Evolutionary conservation across 306 rosid genomes (phyloP).

Genomic region (Rubus parviflorus): DNA sequence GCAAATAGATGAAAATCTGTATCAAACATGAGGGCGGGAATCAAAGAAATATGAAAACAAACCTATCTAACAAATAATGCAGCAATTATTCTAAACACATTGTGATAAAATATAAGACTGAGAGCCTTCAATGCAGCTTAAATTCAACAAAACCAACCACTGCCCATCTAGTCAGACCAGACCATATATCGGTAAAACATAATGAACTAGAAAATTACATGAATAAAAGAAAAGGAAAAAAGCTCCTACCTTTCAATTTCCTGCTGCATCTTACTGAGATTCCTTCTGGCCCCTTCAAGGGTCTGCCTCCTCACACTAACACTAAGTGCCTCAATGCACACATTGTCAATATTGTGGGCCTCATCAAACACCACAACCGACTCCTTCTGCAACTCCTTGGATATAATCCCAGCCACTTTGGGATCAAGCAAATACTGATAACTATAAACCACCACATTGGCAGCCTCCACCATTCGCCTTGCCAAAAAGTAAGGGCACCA

Average conservation of each 20-base stretch:
- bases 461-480: constrained; percentile 89
- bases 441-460: constrained; percentile 91
- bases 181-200: background rate
- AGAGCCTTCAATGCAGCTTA: background rate
- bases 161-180: background rate
- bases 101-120: background rate
- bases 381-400: constrained; percentile 95
- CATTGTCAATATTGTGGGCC: constrained; percentile 94
- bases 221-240: constrained; percentile 6
- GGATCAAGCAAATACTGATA: constrained; percentile 97
- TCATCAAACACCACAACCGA: constrained; percentile 95
- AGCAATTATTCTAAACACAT: background rate
- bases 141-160: constrained; percentile 8
- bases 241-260: constrained; percentile 80
- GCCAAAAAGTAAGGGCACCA: constrained; percentile 98
- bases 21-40: constrained; percentile 19
- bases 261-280: constrained; percentile 77
- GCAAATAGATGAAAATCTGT: constrained; percentile 39
- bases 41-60: background rate
- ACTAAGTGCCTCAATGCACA: constrained; percentile 95
- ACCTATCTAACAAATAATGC: background rate
- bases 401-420: constrained; percentile 83
- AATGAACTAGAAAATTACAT: background rate
- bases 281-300: constrained; percentile 90
- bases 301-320: constrained; percentile 98